Base-by-base conservation (phyloP, 2,329 filamentous ascomycete species). In the Pseudogymnoascus sp. region DNA sequence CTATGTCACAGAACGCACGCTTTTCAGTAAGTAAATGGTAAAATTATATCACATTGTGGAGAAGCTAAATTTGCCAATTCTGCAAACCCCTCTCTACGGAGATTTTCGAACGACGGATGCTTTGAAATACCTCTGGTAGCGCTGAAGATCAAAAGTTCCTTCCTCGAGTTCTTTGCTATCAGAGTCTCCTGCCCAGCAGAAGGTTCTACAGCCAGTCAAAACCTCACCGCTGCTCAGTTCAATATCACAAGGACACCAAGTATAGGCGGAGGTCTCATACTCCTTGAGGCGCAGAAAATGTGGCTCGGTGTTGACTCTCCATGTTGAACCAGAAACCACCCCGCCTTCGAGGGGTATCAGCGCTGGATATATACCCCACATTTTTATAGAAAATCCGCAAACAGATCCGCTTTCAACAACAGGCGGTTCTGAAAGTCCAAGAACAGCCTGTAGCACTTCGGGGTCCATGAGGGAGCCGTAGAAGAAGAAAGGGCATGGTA, bases 361-460 rank as follows among this genome's bases (percentile, higher is more conserved):
- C 31, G 66, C 64, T 59, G 72, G 72, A 67, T 74, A 75, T 61
- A 71, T 72, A 31, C 72, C 70, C 71, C 70, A 75, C 68, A 75
- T 70, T 61, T 68, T 73, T 50, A 71, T 65, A 13, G 42, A 19
- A 62, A 71, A 74, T 7, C 71, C 70, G 35, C 62, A 63, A 37
- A 74, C 69, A 10, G 59, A 69, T 23, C 67, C 69, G 17, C 64
- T 61, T 60, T 64, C 65, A 62, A 68, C 67, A n/a, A 59, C 64
- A 4, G 69, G 71, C 9, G 64, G 64, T 40, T 70, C 63, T 6
- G 66, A 50, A n/a, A 73, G 68, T 17, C 63, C 33, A 61, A 73
- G 67, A 33, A 74, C 65, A 60, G 68, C 64, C 65, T 69, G 67
- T 37, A 74, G 67, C 56, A 73, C 69, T 65, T 70, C 66, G 21